phyloP scores from a whole-genome alignment of 345 rosid genomes.

The Boechera stricta region DNA sequence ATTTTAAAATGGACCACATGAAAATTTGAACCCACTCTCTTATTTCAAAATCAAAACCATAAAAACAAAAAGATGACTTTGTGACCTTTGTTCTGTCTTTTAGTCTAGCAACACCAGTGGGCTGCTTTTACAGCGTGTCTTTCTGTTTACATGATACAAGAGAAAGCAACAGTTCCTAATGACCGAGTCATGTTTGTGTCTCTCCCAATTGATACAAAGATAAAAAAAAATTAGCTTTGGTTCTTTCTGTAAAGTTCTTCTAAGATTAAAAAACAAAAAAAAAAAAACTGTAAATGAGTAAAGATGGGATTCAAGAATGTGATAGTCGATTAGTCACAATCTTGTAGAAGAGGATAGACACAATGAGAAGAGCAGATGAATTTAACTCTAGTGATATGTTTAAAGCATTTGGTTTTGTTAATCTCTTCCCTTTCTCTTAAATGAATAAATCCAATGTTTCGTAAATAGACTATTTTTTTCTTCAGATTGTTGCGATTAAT shows the following conservation, averaged over 20 bases:
- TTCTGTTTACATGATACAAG: slow-evolving; percentile 24
- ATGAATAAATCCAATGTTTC: neutral
- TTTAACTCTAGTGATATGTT: neutral
- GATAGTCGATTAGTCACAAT: slow-evolving; percentile 7
- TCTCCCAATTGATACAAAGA: slow-evolving; percentile 16
- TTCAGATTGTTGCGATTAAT: neutral
- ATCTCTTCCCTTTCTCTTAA: too few species aligned
- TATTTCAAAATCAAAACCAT: neutral
- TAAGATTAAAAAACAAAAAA: neutral
- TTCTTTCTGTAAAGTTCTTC: neutral
- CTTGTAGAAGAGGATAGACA: neutral
- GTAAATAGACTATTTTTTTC: neutral
- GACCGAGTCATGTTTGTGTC: slow-evolving; percentile 31
- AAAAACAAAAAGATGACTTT: slow-evolving; percentile 28
- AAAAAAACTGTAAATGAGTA: neutral
- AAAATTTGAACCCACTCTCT: slow-evolving; percentile 14
- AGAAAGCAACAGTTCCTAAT: slow-evolving; percentile 31
- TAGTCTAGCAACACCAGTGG: slow-evolving; percentile 24
- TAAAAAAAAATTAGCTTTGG: slow-evolving; percentile 25
- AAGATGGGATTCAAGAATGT: neutral
- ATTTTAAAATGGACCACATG: slow-evolving; percentile 28
- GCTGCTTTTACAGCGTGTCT: slow-evolving; percentile 41
- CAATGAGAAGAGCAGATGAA: slow-evolving; percentile 6
- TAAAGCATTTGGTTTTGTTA: slow-evolving; percentile 3
- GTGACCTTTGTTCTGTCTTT: slow-evolving; percentile 32